Evolutionary conservation across 1,284 basidiomycete genomes (phyloP).

Genomic region (Rhodotorula sp.): DNA sequence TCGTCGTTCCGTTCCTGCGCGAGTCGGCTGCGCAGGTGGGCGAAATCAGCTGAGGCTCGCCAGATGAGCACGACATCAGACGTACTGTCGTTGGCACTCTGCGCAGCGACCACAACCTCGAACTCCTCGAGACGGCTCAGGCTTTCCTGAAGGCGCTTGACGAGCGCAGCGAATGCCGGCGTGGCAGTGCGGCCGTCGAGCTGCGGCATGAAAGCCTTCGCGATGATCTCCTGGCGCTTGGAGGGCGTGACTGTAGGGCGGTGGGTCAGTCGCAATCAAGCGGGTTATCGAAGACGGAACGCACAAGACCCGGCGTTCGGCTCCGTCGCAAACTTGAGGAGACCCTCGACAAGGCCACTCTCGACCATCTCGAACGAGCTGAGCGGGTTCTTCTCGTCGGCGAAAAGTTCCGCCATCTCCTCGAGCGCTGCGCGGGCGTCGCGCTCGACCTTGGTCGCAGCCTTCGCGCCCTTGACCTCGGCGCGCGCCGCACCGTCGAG

Average conservation of each 20-base stretch:
- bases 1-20: slow-evolving; percentile 77
- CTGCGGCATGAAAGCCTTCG: slow-evolving; percentile 37
- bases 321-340: slow-evolving; percentile 79
- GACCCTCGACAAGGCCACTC: slow-evolving; percentile 84
- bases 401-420: slow-evolving; percentile 71
- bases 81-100: slow-evolving; percentile 68
- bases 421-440: slow-evolving; percentile 28
- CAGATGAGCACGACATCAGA: slow-evolving; percentile 14
- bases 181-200: slow-evolving; percentile 9
- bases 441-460: slow-evolving; percentile 17
- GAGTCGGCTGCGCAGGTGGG: slow-evolving; percentile 60
- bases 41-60: background rate
- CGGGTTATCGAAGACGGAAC: background rate
- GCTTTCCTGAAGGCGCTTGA: slow-evolving; percentile 92
- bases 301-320: slow-evolving; percentile 59
- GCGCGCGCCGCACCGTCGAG: slow-evolving; percentile 28
- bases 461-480: slow-evolving; percentile 7
- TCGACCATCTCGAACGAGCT: slow-evolving; percentile 95
- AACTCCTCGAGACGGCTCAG: slow-evolving; percentile 91
- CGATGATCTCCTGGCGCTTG: slow-evolving; percentile 37
- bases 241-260: slow-evolving; percentile 22
- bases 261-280: background rate
- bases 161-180: slow-evolving; percentile 74
- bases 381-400: slow-evolving; percentile 67
- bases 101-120: slow-evolving; percentile 82